Evolutionary conservation across 805 yeast genomes (phyloP).

Genomic region (Ogataea nakhonphanomensis): DNA sequence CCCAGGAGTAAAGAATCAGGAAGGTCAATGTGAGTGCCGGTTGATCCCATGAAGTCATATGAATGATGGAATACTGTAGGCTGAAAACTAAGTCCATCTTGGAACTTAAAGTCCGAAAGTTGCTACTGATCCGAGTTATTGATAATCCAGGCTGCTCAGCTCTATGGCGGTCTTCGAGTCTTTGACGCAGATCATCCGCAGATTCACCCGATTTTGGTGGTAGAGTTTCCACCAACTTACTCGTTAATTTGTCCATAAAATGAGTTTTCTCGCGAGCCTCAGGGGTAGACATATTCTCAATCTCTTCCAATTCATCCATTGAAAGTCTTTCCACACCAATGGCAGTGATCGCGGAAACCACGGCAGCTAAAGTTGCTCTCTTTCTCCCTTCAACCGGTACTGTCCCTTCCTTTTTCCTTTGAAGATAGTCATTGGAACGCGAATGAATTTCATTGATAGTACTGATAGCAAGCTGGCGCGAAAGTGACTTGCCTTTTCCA

Average conservation of each 20-base stretch:
- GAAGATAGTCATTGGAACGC: conserved; percentile 22
- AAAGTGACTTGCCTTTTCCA: conserved; percentile 13
- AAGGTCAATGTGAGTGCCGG: conserved; percentile 66
- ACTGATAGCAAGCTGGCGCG: conserved; percentile 19
- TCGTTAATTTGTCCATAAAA: conserved; percentile 57
- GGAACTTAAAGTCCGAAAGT: conserved; percentile 53
- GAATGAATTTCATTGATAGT: conserved; percentile 25
- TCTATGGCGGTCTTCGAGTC: conserved; percentile 44
- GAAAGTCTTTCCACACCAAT: conserved; percentile 41
- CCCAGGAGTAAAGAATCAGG: conserved; percentile 57
- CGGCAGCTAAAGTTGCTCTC: conserved; percentile 37
- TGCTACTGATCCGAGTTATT: conserved; percentile 50
- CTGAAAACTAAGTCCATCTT: conserved; percentile 56
- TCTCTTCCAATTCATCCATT: conserved; percentile 10
- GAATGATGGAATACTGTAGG: conserved; percentile 57
- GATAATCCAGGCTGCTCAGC: conserved; percentile 51
- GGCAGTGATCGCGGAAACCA: conserved; percentile 43
- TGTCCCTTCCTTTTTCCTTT: conserved; percentile 6
- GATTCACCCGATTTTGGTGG: conserved; percentile 11
- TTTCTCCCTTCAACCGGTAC: conserved; percentile 21
- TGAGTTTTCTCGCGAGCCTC: conserved; percentile 37
- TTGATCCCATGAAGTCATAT: conserved; percentile 68
- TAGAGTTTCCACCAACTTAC: conserved; percentile 42
- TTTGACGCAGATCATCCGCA: conserved; percentile 33
- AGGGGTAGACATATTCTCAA: conserved; percentile 16